Conservation (phyloP, 805 yeast genomes). For the Danielia oregonensis region DNA sequence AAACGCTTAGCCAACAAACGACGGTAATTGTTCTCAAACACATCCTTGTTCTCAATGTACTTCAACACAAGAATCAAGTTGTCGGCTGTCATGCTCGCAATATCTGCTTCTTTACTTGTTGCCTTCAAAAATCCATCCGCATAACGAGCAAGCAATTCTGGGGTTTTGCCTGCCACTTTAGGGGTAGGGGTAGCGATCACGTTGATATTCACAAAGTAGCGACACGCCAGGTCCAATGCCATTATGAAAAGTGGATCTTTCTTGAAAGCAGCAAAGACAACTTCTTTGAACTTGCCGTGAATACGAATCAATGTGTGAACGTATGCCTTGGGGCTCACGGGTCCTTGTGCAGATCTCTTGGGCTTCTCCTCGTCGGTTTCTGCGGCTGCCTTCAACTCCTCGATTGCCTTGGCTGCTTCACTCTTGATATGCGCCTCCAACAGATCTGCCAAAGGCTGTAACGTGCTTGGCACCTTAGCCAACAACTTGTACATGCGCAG, state of each 20-base stretch:
- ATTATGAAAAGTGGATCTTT: slow-evolving; percentile 75
- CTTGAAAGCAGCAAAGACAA: slow-evolving; percentile 65
- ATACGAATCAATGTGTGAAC: slow-evolving; percentile 72
- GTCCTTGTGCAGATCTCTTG: slow-evolving; percentile 17
- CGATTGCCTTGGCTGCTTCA: slow-evolving; percentile 48
- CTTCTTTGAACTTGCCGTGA: slow-evolving; percentile 60
- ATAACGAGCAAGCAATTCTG: slow-evolving; percentile 87
- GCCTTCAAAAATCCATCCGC: slow-evolving; percentile 80
- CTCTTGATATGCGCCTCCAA: slow-evolving; percentile 69
- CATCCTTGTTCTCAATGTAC: slow-evolving; percentile 89
- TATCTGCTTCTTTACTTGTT: slow-evolving; percentile 64
- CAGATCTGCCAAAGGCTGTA: slow-evolving; percentile 70
- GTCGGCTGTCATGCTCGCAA: slow-evolving; percentile 73
- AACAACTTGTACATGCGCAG: slow-evolving; percentile 73
- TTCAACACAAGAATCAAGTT: slow-evolving; percentile 85
- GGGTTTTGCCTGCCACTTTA: slow-evolving; percentile 69
- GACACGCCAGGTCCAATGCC: slow-evolving; percentile 87
- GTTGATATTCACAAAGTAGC: slow-evolving; percentile 77
- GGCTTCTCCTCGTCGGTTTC: slow-evolving; percentile 21
- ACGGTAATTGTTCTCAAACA: slow-evolving; percentile 90
- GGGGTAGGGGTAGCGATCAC: slow-evolving; percentile 68
- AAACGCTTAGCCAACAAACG: slow-evolving; percentile 84
- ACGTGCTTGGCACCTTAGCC: slow-evolving; percentile 72
- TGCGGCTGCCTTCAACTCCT: slow-evolving; percentile 42
- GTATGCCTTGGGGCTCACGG: slow-evolving; percentile 73